Evolutionary conservation across 768 basidiomycete genomes (phyloP).

Genomic region (Mycena leptocephala): DNA sequence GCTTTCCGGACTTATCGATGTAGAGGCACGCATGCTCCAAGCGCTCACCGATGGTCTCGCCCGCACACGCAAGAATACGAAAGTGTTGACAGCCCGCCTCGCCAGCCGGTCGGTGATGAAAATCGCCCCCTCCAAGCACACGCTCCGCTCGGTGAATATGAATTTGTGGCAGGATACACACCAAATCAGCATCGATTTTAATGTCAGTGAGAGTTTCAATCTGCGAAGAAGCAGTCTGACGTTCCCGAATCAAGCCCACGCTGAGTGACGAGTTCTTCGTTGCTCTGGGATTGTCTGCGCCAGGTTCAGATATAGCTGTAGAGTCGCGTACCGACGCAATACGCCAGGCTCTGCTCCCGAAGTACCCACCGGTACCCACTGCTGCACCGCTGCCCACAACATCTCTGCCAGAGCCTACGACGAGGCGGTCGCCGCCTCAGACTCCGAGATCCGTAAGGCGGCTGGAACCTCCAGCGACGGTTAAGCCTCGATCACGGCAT

Average conservation of each 20-base stretch:
- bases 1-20: slow-evolving; percentile 40
- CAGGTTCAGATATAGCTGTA: slow-evolving; percentile 13
- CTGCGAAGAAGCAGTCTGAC: background rate
- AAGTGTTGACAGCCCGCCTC: slow-evolving; percentile 26
- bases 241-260: slow-evolving; percentile 28
- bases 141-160: background rate
- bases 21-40: slow-evolving; percentile 43
- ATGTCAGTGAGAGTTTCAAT: slow-evolving; percentile 23
- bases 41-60: slow-evolving; percentile 43
- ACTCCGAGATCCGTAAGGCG: slow-evolving; percentile 29
- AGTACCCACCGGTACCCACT: slow-evolving; percentile 45
- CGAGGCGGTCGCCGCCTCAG: background rate
- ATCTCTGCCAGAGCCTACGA: slow-evolving; percentile 45
- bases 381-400: slow-evolving; percentile 22
- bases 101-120: background rate
- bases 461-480: slow-evolving; percentile 25
- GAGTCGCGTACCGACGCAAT: slow-evolving; percentile 49
- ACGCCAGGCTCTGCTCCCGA: slow-evolving; percentile 42
- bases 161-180: slow-evolving; percentile 37
- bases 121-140: background rate
- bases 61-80: slow-evolving; percentile 22
- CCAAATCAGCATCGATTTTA: slow-evolving; percentile 32
- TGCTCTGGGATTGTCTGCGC: slow-evolving; percentile 36
- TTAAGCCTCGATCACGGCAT: slow-evolving; percentile 38
- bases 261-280: slow-evolving; percentile 40